phyloP scores from a whole-genome alignment of 2,329 filamentous ascomycete genomes.

The Eutypa lata region DNA sequence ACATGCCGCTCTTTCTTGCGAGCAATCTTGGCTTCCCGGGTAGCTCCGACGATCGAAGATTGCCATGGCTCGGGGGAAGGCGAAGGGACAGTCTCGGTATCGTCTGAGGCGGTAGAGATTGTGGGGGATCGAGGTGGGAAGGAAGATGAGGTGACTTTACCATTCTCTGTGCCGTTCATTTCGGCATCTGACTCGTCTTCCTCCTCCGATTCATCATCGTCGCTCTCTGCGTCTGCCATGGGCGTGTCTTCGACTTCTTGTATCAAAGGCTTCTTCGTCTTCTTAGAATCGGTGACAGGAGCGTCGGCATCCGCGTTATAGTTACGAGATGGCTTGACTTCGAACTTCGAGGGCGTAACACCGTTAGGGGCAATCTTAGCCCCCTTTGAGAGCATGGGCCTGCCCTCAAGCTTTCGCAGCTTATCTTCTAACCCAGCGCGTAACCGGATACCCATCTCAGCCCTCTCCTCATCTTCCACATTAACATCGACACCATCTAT shows the following conservation, averaged over 20 bases:
- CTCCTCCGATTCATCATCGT: constrained; percentile 40
- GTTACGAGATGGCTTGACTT: constrained; percentile 86
- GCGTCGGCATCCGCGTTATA: constrained; percentile 96
- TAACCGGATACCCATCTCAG: constrained; percentile 70
- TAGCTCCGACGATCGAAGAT: constrained; percentile 6
- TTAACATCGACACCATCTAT: constrained; percentile 49
- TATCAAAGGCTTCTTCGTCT: constrained; percentile 37
- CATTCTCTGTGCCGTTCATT: constrained; percentile 30
- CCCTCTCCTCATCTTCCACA: constrained; percentile 84
- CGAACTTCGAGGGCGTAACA: constrained; percentile 71
- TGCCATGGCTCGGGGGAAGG: constrained; percentile 1
- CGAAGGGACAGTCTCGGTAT: constrained; percentile 16
- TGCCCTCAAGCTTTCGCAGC: constrained; percentile 80
- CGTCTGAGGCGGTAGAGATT: constrained; percentile 19
- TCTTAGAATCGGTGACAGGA: constrained; percentile 47
- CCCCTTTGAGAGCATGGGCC: constrained; percentile 76
- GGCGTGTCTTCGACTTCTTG: constrained; percentile 38
- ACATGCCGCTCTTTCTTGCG: constrained; percentile 25
- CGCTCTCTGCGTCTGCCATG: constrained; percentile 41
- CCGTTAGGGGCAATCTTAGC: constrained; percentile 73
- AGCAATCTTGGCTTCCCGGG: constrained; percentile 24
- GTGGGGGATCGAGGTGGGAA: constrained; percentile 1
- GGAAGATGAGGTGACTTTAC: constrained; percentile 14
- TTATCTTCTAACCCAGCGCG: constrained; percentile 73
- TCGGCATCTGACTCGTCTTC: constrained; percentile 35